Evolutionary conservation across 1,139 yeast genomes (phyloP).

Genomic region (Diutina neorugosa): DNA sequence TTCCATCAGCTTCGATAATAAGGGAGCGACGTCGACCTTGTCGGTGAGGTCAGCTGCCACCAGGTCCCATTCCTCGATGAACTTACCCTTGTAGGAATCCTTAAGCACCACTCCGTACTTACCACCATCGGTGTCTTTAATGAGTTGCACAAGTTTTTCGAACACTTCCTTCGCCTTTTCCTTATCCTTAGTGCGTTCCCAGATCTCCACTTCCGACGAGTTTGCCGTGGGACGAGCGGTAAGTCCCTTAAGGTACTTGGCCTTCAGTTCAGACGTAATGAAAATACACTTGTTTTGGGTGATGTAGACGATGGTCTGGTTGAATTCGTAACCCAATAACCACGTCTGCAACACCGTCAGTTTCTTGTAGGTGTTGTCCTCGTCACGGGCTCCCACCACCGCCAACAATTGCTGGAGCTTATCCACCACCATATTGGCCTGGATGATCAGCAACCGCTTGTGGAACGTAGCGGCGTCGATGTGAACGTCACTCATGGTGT

Average conservation of each 20-base stretch:
- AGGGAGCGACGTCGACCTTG: constrained; percentile 43
- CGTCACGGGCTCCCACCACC: constrained; percentile 10
- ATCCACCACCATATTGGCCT: constrained; percentile 27
- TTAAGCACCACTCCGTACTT: constrained; percentile 56
- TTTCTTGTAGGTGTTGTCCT: constrained; percentile 69
- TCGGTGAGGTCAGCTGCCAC: constrained; percentile 34
- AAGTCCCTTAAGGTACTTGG: constrained; percentile 59
- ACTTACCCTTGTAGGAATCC: constrained; percentile 73
- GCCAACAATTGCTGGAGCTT: constrained; percentile 18
- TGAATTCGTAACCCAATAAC: constrained; percentile 91
- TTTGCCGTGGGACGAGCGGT: constrained; percentile 25
- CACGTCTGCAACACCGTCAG: constrained; percentile 84
- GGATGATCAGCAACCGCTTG: constrained; percentile 28
- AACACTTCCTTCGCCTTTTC: constrained; percentile 64
- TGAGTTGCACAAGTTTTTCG: constrained; percentile 39
- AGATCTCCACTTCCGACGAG: constrained; percentile 43
- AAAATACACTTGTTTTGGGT: constrained; percentile 50
- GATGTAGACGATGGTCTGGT: constrained; percentile 70
- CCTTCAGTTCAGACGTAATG: constrained; percentile 79
- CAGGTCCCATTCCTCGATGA: constrained; percentile 69
- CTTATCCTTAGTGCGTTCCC: constrained; percentile 73
- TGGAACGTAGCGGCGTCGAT: constrained; percentile 29
- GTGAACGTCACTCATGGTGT: constrained; percentile 14
- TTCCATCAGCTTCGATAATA: constrained; percentile 49
- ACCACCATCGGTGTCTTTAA: constrained; percentile 23